phyloP scores from a whole-genome alignment of 2,329 filamentous ascomycete species.

The Zymoseptoria pseudotritici region DNA sequence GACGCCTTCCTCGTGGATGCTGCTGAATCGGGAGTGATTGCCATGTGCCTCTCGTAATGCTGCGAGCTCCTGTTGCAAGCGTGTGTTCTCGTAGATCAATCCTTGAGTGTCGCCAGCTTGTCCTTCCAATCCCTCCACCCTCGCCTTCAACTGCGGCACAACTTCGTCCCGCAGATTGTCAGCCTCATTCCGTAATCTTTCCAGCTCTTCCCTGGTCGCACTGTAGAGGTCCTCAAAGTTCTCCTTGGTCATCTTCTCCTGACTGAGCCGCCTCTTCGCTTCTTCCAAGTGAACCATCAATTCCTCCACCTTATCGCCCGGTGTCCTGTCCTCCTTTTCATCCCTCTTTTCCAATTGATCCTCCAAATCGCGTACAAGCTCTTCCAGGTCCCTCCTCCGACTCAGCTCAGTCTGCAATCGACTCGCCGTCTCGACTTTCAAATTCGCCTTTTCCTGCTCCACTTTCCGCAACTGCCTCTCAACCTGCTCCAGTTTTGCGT shows the following conservation, averaged over 20 bases:
- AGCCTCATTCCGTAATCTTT: slow-evolving; percentile 75
- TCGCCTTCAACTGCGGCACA: slow-evolving; percentile 68
- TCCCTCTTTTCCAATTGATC: slow-evolving; percentile 59
- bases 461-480: slow-evolving; percentile 74
- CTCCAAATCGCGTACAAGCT: slow-evolving; percentile 75
- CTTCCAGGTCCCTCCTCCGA: slow-evolving; percentile 67
- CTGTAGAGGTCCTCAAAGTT: slow-evolving; percentile 89
- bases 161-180: slow-evolving; percentile 88
- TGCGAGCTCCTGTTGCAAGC: slow-evolving; percentile 80
- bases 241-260: slow-evolving; percentile 80
- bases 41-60: slow-evolving; percentile 51
- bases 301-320: slow-evolving; percentile 60
- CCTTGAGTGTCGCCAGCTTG: slow-evolving; percentile 66
- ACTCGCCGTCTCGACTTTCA: slow-evolving; percentile 75
- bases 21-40: slow-evolving; percentile 43
- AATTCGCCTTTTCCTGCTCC: slow-evolving; percentile 83
- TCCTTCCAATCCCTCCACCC: slow-evolving; percentile 68
- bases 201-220: slow-evolving; percentile 74
- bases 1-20: slow-evolving; percentile 54
- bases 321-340: slow-evolving; percentile 27
- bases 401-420: slow-evolving; percentile 83
- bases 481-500: slow-evolving; percentile 59
- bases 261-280: slow-evolving; percentile 68
- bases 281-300: slow-evolving; percentile 77
- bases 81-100: slow-evolving; percentile 69